Evolutionary conservation across 495 filamentous ascomycete genomes (phyloP), one percentile per base, ranked within the genome.

Genomic region (Cercophora sp.): DNA sequence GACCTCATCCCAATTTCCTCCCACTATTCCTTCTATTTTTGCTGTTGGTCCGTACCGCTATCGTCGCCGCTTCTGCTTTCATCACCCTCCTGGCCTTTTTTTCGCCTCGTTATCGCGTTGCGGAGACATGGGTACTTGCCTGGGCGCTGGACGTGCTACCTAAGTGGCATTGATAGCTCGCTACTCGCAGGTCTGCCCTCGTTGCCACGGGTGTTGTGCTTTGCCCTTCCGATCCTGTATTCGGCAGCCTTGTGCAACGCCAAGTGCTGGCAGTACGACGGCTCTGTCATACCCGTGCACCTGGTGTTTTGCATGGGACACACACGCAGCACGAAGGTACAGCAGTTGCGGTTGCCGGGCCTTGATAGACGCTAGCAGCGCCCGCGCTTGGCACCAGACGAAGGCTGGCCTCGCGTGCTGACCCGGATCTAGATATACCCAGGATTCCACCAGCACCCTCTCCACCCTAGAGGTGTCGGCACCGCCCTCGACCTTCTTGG

Each of bases 391-490:
- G 48, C 39, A 36, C 22, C 41, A 15, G 20, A 39, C 50, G n/a
- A n/a, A n/a, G 42, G 48, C 27, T 49, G 32, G 26, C 41, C 23
- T 25, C 47, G 62, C 61, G 52, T 68, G 62, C 72, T 72, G 61
- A 73, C 64, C 51, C 39, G 47, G 34, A 55, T 40, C 22, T 52
- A 76, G 74, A 65, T 77, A 71, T 63, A 70, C 66, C 55, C 68
- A 72, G 61, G 69, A 74, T 54, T 71, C 70, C 48, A 68, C 62
- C 54, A 69, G 65, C 51, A 67, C 70, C 51, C 63, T 72, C 52
- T 65, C 75, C 48, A 72, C 71, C 55, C 65, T 75, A 60, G 75
- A 75, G 61, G 70, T 65, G 49, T 64, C 70, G 54, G 49, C 70
- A 44, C 75, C 76, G 62, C 69, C 73, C 50, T 64, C 72, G 43